A percentile compares a stretch with the other conserved stretches of the same genome.
These are phyloP conservation scores for Verticillium tricorpus DNA, from an alignment of 2,329 filamentous ascomycete genomes.

Conservation along the genomic window DNA sequence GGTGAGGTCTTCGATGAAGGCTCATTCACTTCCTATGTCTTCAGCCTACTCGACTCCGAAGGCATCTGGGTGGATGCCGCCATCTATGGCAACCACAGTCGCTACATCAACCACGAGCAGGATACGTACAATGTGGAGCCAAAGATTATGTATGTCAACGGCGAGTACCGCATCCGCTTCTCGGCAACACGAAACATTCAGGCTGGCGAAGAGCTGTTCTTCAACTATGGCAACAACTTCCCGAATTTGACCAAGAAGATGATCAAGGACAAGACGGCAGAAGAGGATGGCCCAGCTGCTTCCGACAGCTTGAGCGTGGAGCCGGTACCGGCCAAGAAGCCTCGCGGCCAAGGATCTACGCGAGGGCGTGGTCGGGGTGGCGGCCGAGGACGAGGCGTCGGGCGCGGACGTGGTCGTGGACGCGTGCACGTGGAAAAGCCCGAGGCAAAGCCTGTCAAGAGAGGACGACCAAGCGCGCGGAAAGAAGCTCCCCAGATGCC, in stretches of 20 bases:
- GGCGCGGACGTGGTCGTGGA: not conserved
- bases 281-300: slow-evolving; percentile 11
- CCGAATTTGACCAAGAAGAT: slow-evolving; percentile 54
- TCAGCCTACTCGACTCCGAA: slow-evolving; percentile 55
- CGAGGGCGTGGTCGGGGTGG: not conserved
- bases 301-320: not conserved
- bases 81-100: slow-evolving; percentile 72
- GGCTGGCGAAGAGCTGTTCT: slow-evolving; percentile 73
- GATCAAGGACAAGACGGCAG: slow-evolving; percentile 35
- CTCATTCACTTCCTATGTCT: slow-evolving; percentile 60
- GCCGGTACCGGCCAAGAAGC: not conserved
- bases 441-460: not conserved
- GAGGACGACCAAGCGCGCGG: not conserved
- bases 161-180: slow-evolving; percentile 72
- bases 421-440: not conserved
- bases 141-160: slow-evolving; percentile 67
- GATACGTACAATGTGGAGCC: slow-evolving; percentile 53
- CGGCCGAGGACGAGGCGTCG: not conserved
- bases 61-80: slow-evolving; percentile 70
- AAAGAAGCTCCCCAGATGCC: not conserved
- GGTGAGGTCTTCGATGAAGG: slow-evolving; percentile 58
- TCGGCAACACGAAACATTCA: slow-evolving; percentile 62
- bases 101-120: slow-evolving; percentile 77
- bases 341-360: not conserved
- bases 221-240: slow-evolving; percentile 72